Base-by-base conservation (phyloP, 805 yeast species). In the Cyberlindnera subsufficiens region DNA sequence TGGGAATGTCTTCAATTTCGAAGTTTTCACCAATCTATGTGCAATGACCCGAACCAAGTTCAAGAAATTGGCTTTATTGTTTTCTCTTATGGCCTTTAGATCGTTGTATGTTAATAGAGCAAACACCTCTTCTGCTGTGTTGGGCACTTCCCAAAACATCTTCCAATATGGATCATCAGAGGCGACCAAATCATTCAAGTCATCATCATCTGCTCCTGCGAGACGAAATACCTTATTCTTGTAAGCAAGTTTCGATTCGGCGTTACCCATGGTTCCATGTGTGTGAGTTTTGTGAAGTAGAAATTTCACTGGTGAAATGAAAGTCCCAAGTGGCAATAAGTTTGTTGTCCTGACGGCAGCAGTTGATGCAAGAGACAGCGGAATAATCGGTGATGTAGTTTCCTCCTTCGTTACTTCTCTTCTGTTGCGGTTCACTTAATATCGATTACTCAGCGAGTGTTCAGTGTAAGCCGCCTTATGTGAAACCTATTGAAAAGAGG, bases 241-340 rank as follows among this genome's bases (percentile, higher is more conserved):
- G 60, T 78, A 75, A 42, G 68, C 67, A 32, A 76, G 64, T 55
- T 73, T 82, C 19, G 90, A 85, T 44, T 85, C 91, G n/a, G 82
- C 67, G 29, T 82, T 75, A 34, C 83, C 89, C 95, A 87, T 87
- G 27, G 27, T 22, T 22, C 27, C 27, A 22, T 22, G 11, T 22
- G 27, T 22, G 27, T 22, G 10, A 6, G 11, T 22, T 2, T 10
- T 22, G 10, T 22, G 27, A 22, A 22, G 11, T 22, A 22, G 8
- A 22, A 11, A 10, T 3, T 10, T 22, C 10, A 22, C 11, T 22
- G 27, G 27, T 6, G 13, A 22, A 22, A 11, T 22, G 11, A 22
- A 22, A 22, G 27, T 22, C 19, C 33, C 16, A 18, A 9, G 36
- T 6, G 17, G 15, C 14, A 13, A 32, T n/a, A 32, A 39, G 37